Evolutionary conservation across 2,329 filamentous ascomycete genomes (phyloP).

Genomic region (Aschersonia sp.): DNA sequence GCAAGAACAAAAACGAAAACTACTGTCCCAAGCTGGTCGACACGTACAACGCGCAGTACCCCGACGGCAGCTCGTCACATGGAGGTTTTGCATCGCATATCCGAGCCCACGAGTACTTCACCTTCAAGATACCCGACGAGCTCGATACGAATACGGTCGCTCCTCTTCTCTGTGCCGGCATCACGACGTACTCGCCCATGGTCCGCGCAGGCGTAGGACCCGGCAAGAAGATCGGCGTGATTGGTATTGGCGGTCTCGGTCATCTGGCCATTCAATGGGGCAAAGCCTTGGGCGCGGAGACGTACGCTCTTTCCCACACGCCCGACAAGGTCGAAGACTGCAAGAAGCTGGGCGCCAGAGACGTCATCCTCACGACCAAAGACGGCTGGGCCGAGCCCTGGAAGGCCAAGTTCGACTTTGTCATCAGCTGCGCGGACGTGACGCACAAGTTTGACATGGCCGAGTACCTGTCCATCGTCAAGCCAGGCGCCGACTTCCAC

Average conservation of each 20-base stretch:
- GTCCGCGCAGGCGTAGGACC: constrained; percentile 52
- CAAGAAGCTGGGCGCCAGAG: constrained; percentile 46
- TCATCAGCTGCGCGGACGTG: constrained; percentile 34
- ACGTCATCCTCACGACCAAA: constrained; percentile 28
- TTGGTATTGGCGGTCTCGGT: constrained; percentile 60
- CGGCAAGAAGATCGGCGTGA: constrained; percentile 56
- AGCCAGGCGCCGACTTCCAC: constrained; percentile 40
- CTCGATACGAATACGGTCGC: constrained; percentile 36
- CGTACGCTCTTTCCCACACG: constrained; percentile 49
- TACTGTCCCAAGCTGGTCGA: constrained; percentile 33
- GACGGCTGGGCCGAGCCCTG: constrained; percentile 44
- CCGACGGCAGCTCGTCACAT: constrained; percentile 45
- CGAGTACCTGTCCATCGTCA: constrained; percentile 34
- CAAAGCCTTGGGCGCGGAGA: constrained; percentile 53
- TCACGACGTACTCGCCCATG: constrained; percentile 60
- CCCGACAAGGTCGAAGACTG: constrained; percentile 44
- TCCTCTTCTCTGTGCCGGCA: constrained; percentile 64
- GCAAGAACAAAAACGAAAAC: constrained; percentile 33
- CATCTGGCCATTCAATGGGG: constrained; percentile 62
- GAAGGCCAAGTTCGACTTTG: constrained; percentile 33
- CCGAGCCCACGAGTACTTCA: constrained; percentile 41
- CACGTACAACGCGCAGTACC: constrained; percentile 44
- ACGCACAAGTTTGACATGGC: constrained; percentile 39
- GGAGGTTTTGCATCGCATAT: constrained; percentile 45
- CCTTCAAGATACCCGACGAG: constrained; percentile 40